A percentile compares a stretch with the other conserved stretches of the same genome.
Conservation (phyloP, 768 basidiomycete genomes). For the Lactarius psammicola region DNA sequence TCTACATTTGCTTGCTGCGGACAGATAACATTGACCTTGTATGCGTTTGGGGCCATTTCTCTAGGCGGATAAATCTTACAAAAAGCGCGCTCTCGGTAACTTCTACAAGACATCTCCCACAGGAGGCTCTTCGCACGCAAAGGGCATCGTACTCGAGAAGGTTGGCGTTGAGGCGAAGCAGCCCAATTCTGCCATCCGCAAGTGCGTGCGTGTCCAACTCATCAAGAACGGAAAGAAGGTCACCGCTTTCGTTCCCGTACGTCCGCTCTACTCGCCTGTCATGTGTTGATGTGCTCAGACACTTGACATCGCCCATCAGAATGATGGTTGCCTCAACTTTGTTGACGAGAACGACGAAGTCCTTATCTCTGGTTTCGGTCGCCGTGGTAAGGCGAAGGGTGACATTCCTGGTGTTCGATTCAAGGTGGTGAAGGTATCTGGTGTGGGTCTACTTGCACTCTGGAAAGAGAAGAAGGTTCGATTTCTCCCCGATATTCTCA, state of each 20-base stretch:
- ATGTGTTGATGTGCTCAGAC: slow-evolving; percentile 5
- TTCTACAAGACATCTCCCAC: slow-evolving; percentile 99
- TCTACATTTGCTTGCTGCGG: not conserved
- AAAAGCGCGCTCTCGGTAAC: slow-evolving; percentile 99
- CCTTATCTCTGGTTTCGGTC: slow-evolving; percentile 99
- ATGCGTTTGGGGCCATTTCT: not conserved
- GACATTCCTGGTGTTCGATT: slow-evolving; percentile 99
- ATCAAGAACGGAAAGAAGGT: slow-evolving; percentile 99
- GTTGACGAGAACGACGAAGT: slow-evolving; percentile 99
- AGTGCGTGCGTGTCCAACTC: slow-evolving; percentile 99
- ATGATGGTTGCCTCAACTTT: slow-evolving; percentile 97
- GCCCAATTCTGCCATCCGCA: slow-evolving; percentile 99
- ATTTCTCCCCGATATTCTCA: slow-evolving; percentile 16
- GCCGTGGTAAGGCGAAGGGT: slow-evolving; percentile 99
- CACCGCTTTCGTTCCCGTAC: slow-evolving; percentile 97
- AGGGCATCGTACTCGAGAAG: slow-evolving; percentile 99
- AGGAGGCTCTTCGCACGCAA: slow-evolving; percentile 98
- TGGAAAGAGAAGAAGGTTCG: slow-evolving; percentile 99
- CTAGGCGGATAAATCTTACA: slow-evolving; percentile 97
- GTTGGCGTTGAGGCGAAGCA: slow-evolving; percentile 99
- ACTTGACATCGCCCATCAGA: slow-evolving; percentile 44
- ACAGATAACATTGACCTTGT: not conserved
- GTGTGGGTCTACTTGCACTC: slow-evolving; percentile 95
- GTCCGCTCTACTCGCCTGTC: slow-evolving; percentile 35
- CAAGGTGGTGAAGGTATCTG: slow-evolving; percentile 99